A percentile compares a stretch with the other conserved stretches of the same genome.
Conservation (phyloP, 2,329 filamentous ascomycete genomes). For the Sclerotinia sclerotiorum region DNA sequence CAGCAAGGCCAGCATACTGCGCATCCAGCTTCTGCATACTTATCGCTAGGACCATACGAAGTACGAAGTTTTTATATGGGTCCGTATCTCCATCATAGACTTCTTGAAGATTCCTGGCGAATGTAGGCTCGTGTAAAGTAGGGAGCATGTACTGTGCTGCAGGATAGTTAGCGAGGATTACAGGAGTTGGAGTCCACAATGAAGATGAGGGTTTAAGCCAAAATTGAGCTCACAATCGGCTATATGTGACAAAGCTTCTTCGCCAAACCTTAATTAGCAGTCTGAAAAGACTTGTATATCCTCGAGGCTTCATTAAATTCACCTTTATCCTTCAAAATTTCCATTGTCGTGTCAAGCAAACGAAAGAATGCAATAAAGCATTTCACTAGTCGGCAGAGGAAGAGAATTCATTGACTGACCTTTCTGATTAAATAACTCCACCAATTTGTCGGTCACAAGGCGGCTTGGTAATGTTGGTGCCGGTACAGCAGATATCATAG, state of each 20-base stretch:
- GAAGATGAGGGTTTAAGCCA: slow-evolving; percentile 17
- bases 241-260: slow-evolving; percentile 17
- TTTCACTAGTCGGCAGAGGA: slow-evolving; percentile 3
- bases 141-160: slow-evolving; percentile 86
- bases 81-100: slow-evolving; percentile 76
- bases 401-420: slow-evolving; percentile 49
- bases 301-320: slow-evolving; percentile 5
- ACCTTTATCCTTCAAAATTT: neutral
- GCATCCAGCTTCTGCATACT: slow-evolving; percentile 89
- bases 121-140: slow-evolving; percentile 78
- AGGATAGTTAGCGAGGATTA: slow-evolving; percentile 26
- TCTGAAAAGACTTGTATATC: slow-evolving; percentile 8
- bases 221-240: slow-evolving; percentile 17
- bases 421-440: slow-evolving; percentile 84
- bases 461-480: slow-evolving; percentile 73
- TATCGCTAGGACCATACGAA: slow-evolving; percentile 91
- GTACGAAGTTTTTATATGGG: slow-evolving; percentile 81
- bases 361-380: neutral
- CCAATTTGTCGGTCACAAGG: slow-evolving; percentile 71
- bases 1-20: slow-evolving; percentile 87
- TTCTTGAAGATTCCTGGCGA: slow-evolving; percentile 73
- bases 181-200: slow-evolving; percentile 9
- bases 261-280: slow-evolving; percentile 15
- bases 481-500: slow-evolving; percentile 81
- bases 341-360: neutral